Conservation (phyloP, 176 grass and related monocot genomes). For the Aegilops tauschii region DNA sequence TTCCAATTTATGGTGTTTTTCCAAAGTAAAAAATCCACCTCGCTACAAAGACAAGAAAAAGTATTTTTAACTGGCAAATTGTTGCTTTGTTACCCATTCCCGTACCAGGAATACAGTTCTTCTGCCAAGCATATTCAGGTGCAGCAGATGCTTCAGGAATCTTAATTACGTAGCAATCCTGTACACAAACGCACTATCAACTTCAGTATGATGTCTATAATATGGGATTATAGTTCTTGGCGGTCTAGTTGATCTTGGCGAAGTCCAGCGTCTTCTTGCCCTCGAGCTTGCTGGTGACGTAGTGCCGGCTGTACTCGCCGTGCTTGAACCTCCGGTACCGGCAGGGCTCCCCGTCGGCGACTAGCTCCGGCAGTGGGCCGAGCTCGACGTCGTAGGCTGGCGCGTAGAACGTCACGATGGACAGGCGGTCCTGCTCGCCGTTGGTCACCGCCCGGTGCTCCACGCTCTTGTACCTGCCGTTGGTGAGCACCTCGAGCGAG, state of each 20-base stretch:
- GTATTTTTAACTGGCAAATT: not conserved
- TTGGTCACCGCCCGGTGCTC: slow-evolving; percentile 77
- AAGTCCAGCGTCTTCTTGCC: slow-evolving; percentile 93
- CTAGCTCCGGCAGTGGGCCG: slow-evolving; percentile 69
- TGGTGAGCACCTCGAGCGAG: slow-evolving; percentile 72
- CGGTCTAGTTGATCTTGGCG: slow-evolving; percentile 48
- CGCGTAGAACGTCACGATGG: slow-evolving; percentile 83
- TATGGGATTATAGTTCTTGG: not conserved
- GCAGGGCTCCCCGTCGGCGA: slow-evolving; percentile 38
- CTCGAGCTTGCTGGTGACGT: slow-evolving; percentile 79
- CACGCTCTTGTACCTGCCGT: slow-evolving; percentile 90
- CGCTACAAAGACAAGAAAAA: too few species aligned
- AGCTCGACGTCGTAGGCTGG: slow-evolving; percentile 81
- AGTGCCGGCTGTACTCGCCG: slow-evolving; percentile 86
- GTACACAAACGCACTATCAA: not conserved
- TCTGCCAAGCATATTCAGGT: not conserved
- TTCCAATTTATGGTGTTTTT: not conserved
- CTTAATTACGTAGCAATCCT: not conserved
- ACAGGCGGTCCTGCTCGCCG: slow-evolving; percentile 45
- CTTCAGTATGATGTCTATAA: not conserved
- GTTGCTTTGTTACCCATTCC: not conserved
- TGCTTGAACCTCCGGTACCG: slow-evolving; percentile 78
- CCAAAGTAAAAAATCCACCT: not conserved
- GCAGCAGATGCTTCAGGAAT: not conserved
- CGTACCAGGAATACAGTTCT: not conserved